Evolutionary conservation across 352 stramenopile species (phyloP).

Genomic region (Globisporangium cylindrosporum): DNA sequence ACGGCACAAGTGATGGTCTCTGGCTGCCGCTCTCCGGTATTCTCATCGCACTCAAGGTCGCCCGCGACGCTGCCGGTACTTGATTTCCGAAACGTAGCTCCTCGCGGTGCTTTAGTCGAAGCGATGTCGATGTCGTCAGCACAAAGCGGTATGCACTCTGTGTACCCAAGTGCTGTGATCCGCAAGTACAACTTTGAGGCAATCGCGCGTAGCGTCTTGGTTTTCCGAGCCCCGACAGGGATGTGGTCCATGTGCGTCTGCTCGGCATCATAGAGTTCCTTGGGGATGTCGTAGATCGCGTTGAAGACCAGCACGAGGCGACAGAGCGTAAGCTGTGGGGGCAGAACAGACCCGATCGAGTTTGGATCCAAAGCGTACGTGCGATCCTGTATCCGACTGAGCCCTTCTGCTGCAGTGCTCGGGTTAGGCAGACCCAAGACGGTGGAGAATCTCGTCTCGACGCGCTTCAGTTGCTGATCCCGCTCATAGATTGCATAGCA

Average conservation of each 20-base stretch:
- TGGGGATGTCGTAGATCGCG: slow-evolving; percentile 79
- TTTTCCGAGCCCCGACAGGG: slow-evolving; percentile 19
- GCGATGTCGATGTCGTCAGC: slow-evolving; percentile 49
- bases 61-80: slow-evolving; percentile 20
- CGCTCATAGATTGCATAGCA: slow-evolving; percentile 86
- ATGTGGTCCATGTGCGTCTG: slow-evolving; percentile 26
- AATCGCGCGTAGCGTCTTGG: slow-evolving; percentile 17
- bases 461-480: slow-evolving; percentile 69
- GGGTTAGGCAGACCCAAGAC: slow-evolving; percentile 44
- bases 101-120: slow-evolving; percentile 43
- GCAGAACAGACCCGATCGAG: slow-evolving; percentile 38
- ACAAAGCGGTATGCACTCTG: slow-evolving; percentile 71
- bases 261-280: slow-evolving; percentile 71
- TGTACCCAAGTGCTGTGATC: slow-evolving; percentile 70
- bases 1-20: not conserved
- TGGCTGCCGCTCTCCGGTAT: slow-evolving; percentile 8
- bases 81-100: slow-evolving; percentile 31
- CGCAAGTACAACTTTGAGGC: slow-evolving; percentile 64
- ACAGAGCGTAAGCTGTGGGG: slow-evolving; percentile 72
- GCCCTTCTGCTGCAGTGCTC: slow-evolving; percentile 28
- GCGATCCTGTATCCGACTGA: slow-evolving; percentile 50
- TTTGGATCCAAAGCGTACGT: slow-evolving; percentile 45
- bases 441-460: slow-evolving; percentile 61
- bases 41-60: slow-evolving; percentile 26
- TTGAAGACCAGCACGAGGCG: slow-evolving; percentile 75